Percentiles rank a stretch among this genome's conserved stretches.
phyloP scores from a whole-genome alignment of 805 yeast species.

The Metschnikowia matae region DNA sequence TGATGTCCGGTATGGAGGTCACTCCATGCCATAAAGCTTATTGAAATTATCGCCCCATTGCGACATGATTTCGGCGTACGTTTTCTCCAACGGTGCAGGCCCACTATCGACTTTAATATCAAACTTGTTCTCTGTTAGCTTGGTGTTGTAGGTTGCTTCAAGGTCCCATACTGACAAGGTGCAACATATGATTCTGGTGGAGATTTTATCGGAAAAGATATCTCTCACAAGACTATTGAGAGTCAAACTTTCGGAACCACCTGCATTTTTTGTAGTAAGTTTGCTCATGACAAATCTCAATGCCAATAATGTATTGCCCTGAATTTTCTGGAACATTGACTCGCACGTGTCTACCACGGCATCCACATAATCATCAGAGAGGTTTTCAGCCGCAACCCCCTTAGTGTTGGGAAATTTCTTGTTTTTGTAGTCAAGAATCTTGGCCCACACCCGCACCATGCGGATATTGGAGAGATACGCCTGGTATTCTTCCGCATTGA shows the following conservation, averaged over 20 bases:
- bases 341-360: conserved; percentile 5
- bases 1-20: background rate
- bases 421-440: conserved; percentile 1
- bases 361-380: background rate
- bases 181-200: conserved; percentile 32
- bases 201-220: conserved; percentile 19
- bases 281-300: background rate
- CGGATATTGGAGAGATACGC: conserved; percentile 21
- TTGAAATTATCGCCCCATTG: conserved; percentile 28
- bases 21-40: conserved; percentile 36
- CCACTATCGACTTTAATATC: background rate
- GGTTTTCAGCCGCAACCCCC: background rate
- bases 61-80: conserved; percentile 13
- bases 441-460: conserved; percentile 18
- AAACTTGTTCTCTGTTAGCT: background rate
- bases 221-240: conserved; percentile 14
- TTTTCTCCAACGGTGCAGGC: conserved; percentile 11
- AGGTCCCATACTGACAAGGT: conserved; percentile 37
- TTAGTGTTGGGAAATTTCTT: background rate
- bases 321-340: background rate
- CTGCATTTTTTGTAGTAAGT: background rate
- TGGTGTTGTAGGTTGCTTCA: conserved; percentile 7
- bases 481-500: background rate
- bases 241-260: conserved; percentile 5
- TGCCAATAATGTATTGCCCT: conserved; percentile 1